Conservation (phyloP, 192 early-diverging fungal genomes). For the Coemansia asiatica region DNA sequence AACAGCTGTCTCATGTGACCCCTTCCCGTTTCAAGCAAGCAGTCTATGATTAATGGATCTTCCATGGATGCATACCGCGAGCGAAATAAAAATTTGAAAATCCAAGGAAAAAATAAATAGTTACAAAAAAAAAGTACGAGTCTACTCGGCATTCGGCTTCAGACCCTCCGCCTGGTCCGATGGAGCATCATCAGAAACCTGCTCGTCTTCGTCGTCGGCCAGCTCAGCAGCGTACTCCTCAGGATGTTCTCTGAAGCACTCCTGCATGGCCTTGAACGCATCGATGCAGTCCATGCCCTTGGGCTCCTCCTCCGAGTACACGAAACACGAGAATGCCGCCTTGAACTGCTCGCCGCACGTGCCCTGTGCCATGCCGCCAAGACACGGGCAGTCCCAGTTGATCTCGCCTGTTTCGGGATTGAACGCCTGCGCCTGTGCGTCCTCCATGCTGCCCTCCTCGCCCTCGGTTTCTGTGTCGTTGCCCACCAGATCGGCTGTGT, state of each 20-base stretch:
- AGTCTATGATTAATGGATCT: background rate
- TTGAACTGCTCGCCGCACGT: constrained; percentile 98
- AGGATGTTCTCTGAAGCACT: constrained; percentile 86
- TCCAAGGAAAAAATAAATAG: no score
- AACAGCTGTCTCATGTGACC: background rate
- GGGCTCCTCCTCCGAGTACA: constrained; percentile 87
- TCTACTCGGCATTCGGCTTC: constrained; percentile 11
- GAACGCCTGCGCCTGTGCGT: constrained; percentile 60
- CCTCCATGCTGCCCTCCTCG: constrained; percentile 7
- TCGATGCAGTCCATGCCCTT: constrained; percentile 98
- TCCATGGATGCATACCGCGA: background rate
- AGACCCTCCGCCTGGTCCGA: constrained; percentile 2
- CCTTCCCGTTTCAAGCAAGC: no score
- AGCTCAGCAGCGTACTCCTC: constrained; percentile 85
- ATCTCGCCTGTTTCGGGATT: constrained; percentile 84
- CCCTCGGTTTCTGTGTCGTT: background rate
- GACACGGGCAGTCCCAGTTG: constrained; percentile 96
- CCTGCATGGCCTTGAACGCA: constrained; percentile 91
- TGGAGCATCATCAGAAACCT: constrained; percentile 7
- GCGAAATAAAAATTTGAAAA: background rate
- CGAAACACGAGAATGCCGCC: constrained; percentile 95
- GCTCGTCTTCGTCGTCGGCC: constrained; percentile 67
- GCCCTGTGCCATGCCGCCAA: constrained; percentile 91
- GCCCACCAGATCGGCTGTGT: constrained; percentile 36
- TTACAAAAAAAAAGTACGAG: no score